Conservation (phyloP, 148 eudicot genomes). For the Agrostemma githago region DNA sequence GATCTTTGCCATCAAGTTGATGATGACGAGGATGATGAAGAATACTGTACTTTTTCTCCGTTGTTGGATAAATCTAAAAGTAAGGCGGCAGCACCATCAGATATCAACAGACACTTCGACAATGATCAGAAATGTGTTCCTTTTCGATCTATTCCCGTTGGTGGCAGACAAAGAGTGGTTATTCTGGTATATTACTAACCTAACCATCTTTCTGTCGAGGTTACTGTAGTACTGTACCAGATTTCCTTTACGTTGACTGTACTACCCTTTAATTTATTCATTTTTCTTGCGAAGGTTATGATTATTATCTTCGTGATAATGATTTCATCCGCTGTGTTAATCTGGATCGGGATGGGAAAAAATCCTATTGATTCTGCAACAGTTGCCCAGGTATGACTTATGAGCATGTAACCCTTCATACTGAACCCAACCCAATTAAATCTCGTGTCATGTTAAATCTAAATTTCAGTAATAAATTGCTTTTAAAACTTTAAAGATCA, state of each 20-base stretch:
- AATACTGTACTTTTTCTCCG: constrained; percentile 47
- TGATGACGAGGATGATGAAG: constrained; percentile 84
- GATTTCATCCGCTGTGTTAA: constrained; percentile 60
- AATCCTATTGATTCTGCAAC: constrained; percentile 66
- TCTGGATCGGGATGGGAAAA: constrained; percentile 84
- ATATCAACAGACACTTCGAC: constrained; percentile 23
- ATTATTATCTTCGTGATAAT: constrained; percentile 49
- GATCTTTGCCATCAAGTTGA: constrained; percentile 90
- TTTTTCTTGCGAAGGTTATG: constrained; percentile 52
- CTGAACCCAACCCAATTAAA: no score
- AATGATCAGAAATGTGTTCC: constrained; percentile 52
- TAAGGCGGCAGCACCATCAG: constrained; percentile 34
- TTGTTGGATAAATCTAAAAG: constrained; percentile 50
- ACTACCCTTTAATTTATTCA: background rate
- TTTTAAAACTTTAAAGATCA: background rate
- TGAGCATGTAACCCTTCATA: no score
- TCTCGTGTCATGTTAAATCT: no score
- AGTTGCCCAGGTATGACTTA: constrained; percentile 84
- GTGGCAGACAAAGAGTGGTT: constrained; percentile 84
- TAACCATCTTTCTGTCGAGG: constrained; percentile 3
- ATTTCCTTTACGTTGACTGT: background rate
- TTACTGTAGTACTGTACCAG: background rate
- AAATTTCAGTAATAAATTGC: no score
- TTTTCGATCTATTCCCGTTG: constrained; percentile 47
- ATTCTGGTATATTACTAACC: constrained; percentile 50